These are phyloP conservation scores for Chaetomidium leptoderma DNA, from an alignment of 495 filamentous ascomycete genomes.

Conservation along the genomic window DNA sequence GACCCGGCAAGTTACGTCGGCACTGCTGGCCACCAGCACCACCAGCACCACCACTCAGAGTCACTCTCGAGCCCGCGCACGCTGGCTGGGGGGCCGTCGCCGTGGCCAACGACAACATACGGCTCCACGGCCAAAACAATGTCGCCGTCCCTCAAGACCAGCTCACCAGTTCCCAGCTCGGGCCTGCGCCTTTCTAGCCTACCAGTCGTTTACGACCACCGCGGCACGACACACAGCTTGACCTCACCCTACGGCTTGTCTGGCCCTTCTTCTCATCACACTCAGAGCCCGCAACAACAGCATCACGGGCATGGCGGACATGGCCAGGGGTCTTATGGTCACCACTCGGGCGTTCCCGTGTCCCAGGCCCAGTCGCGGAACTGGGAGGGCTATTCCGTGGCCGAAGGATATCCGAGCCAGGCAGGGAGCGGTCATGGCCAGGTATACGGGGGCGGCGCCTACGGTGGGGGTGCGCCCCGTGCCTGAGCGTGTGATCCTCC, in stretches of 20 bases:
- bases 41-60: conserved; percentile 42
- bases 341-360: conserved; percentile 27
- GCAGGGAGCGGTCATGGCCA: conserved; percentile 34
- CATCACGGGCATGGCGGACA: conserved; percentile 27
- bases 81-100: conserved; percentile 33
- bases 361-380: conserved; percentile 23
- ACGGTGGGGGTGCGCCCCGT: conserved; percentile 41
- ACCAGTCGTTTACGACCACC: conserved; percentile 31
- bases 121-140: conserved; percentile 28
- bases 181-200: conserved; percentile 28
- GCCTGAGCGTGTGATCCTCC: conserved; percentile 25
- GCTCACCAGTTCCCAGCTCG: conserved; percentile 22
- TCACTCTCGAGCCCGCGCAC: conserved; percentile 42
- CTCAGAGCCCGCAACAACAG: conserved; percentile 26
- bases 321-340: conserved; percentile 25
- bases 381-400: conserved; percentile 39
- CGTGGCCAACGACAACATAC: conserved; percentile 35
- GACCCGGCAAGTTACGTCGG: conserved; percentile 28
- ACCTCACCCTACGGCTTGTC: conserved; percentile 28
- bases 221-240: conserved; percentile 25
- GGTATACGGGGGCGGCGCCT: conserved; percentile 40
- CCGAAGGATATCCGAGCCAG: conserved; percentile 35
- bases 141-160: conserved; percentile 40
- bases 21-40: conserved; percentile 36
- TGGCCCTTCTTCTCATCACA: conserved; percentile 25